phyloP scores from a whole-genome alignment of 164 flowering plant species.

The Annona cherimola region DNA sequence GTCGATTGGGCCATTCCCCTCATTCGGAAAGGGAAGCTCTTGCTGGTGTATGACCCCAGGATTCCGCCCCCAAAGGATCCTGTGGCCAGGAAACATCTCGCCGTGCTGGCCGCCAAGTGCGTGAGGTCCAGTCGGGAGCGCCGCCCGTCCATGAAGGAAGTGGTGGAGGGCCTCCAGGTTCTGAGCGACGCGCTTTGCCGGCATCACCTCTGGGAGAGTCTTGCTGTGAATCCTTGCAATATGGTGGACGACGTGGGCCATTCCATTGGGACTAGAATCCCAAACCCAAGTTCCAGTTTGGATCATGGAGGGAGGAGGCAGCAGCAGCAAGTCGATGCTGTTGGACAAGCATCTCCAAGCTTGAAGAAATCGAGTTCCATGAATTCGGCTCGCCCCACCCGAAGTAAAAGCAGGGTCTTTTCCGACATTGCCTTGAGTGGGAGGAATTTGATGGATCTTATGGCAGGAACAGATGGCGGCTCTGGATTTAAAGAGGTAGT shows the following conservation, averaged over 20 bases:
- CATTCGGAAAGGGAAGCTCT: constrained; percentile 65
- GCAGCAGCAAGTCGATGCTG: constrained; percentile 17
- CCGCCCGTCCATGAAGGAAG: constrained; percentile 75
- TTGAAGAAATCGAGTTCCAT: constrained; percentile 1
- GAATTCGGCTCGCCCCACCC: constrained; percentile 19
- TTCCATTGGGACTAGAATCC: constrained; percentile 39
- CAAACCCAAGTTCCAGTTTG: constrained; percentile 14
- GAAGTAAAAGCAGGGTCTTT: constrained; percentile 48
- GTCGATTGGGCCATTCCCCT: constrained; percentile 96
- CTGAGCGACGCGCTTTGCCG: constrained; percentile 52
- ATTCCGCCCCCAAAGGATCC: constrained; percentile 63
- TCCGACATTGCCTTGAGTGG: constrained; percentile 59
- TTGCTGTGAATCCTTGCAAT: constrained; percentile 53
- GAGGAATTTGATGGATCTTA: constrained; percentile 71
- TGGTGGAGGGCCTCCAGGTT: constrained; percentile 50
- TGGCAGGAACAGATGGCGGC: constrained; percentile 45
- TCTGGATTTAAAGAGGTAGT: constrained; percentile 23
- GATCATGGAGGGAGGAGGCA: not conserved
- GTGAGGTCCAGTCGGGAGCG: constrained; percentile 80
- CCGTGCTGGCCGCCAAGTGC: constrained; percentile 69
- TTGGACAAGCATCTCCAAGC: constrained; percentile 8
- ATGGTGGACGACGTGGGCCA: constrained; percentile 65
- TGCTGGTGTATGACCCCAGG: constrained; percentile 60
- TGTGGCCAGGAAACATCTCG: constrained; percentile 60
- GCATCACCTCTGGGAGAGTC: constrained; percentile 58